Percentiles rank a stretch among this genome's conserved stretches.
Evolutionary conservation across 805 yeast species (phyloP).

Genomic region (Yarrowia osloensis): DNA sequence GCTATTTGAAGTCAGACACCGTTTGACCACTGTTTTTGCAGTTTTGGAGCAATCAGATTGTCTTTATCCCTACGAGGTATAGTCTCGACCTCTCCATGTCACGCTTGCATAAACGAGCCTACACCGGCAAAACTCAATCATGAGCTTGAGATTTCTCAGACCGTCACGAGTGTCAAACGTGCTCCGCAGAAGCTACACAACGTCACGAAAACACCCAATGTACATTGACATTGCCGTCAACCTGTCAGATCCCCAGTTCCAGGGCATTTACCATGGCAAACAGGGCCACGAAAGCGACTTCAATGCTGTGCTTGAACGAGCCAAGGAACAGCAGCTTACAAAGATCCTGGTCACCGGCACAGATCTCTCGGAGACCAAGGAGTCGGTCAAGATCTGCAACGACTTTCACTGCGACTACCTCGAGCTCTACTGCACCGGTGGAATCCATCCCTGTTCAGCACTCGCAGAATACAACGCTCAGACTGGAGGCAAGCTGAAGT

Average conservation of each 20-base stretch:
- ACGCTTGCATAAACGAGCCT: background rate
- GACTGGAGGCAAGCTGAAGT: constrained; percentile 35
- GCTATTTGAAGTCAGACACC: too few relatives aligned
- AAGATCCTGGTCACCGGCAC: constrained; percentile 84
- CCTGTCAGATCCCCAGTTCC: constrained; percentile 85
- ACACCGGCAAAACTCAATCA: constrained; percentile 1
- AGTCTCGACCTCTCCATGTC: too few relatives aligned
- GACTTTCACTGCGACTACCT: constrained; percentile 40
- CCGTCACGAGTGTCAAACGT: background rate
- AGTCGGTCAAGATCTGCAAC: constrained; percentile 60
- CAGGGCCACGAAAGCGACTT: constrained; percentile 70
- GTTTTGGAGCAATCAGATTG: too few relatives aligned
- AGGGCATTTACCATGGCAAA: constrained; percentile 73
- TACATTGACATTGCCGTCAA: constrained; percentile 63
- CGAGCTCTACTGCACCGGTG: constrained; percentile 67
- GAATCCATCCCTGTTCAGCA: constrained; percentile 94
- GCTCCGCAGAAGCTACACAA: background rate
- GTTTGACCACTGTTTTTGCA: too few relatives aligned
- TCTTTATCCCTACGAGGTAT: too few relatives aligned
- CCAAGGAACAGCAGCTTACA: constrained; percentile 62
- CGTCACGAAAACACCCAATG: constrained; percentile 13
- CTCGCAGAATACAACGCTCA: constrained; percentile 49
- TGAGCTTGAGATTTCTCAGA: background rate
- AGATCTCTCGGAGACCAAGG: constrained; percentile 61
- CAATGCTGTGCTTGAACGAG: constrained; percentile 63